Evolutionary conservation across 371 early-diverging fungal genomes (phyloP).

Genomic region (Gilbertella persicaria): DNA sequence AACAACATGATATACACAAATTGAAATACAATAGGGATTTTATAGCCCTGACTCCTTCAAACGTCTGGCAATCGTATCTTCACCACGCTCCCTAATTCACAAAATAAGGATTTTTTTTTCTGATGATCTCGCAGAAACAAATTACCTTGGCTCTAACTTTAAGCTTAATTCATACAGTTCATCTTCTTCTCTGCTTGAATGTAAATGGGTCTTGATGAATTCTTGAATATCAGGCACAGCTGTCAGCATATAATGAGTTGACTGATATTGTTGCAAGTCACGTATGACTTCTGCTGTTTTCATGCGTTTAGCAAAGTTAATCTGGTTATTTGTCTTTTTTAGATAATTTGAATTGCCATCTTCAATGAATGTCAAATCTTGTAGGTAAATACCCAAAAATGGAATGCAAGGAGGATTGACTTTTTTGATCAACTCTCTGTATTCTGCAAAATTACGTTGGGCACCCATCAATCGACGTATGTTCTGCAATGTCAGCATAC

Average conservation of each 20-base stretch:
- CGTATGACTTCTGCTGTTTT: slow-evolving; percentile 89
- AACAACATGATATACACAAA: slow-evolving; percentile 1
- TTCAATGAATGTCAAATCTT: slow-evolving; percentile 92
- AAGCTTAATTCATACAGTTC: slow-evolving; percentile 75
- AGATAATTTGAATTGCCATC: slow-evolving; percentile 78
- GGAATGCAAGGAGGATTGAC: slow-evolving; percentile 92
- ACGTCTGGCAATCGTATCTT: slow-evolving; percentile 34
- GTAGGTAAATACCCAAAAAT: slow-evolving; percentile 84
- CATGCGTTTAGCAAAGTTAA: slow-evolving; percentile 90
- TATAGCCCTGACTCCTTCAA: slow-evolving; percentile 33
- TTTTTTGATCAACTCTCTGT: slow-evolving; percentile 80
- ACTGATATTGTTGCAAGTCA: slow-evolving; percentile 89
- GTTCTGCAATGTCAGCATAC: slow-evolving; percentile 49
- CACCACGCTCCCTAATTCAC: slow-evolving; percentile 24
- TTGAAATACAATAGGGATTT: neutral
- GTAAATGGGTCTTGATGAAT: slow-evolving; percentile 64
- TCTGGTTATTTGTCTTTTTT: slow-evolving; percentile 58
- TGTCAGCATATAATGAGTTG: slow-evolving; percentile 71
- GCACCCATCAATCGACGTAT: slow-evolving; percentile 72
- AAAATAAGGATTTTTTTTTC: neutral
- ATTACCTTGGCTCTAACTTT: slow-evolving; percentile 77
- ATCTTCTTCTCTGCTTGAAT: slow-evolving; percentile 51
- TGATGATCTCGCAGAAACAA: neutral
- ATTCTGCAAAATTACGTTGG: slow-evolving; percentile 79
- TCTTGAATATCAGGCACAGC: slow-evolving; percentile 83